Base-by-base conservation (phyloP, 2,329 filamentous ascomycete species). In the Harringtonia lauricola region DNA sequence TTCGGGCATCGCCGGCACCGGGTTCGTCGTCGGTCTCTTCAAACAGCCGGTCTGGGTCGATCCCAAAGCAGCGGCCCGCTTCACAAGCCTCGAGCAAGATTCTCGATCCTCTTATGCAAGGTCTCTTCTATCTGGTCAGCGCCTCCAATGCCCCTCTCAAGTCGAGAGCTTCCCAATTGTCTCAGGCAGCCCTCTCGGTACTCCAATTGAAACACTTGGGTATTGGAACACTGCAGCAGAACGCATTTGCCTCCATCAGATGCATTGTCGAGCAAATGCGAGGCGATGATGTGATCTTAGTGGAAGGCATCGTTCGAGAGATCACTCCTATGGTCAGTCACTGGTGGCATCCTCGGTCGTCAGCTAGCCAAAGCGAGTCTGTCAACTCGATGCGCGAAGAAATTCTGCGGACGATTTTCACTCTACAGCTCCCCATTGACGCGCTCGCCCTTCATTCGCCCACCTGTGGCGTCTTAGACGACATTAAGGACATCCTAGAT, bases 181-280 rank as follows among this genome's bases (percentile, higher is more conserved):
- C 81, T 9, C 61, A 65, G 34, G 63, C 70, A 4, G 65, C 82
- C 21, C 55, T 83, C 18, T 69, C 72, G 31, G 76, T 86, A 47
- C 64, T 94, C 49, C 70, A 71, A 38, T 67, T 74, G 40, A 73
- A 72, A 30, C 64, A 70, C 22, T 66, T 75, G 37, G 76, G 71
- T 50, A 66, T 79, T 35, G 76, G 77, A 37, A 74, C 74, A 52
- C 64, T 80, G 41, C 84, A 88, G 52, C 81, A 83, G 54, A 64
- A 81, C 44, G 82, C 83, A 15, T 87, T 96, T 57, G 78, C 77
- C 36, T 73, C 81, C 36, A 68, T 95, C 54, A 94, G 94, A 62
- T 66, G 70, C 40, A 61, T 94, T 7, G 66, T 94, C 39, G 65
- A 71, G 33, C 73, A 71, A 45, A 74, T 77, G 3, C 71, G 84